phyloP scores from a whole-genome alignment of 2,329 filamentous ascomycete species.

The Venturia effusa region DNA sequence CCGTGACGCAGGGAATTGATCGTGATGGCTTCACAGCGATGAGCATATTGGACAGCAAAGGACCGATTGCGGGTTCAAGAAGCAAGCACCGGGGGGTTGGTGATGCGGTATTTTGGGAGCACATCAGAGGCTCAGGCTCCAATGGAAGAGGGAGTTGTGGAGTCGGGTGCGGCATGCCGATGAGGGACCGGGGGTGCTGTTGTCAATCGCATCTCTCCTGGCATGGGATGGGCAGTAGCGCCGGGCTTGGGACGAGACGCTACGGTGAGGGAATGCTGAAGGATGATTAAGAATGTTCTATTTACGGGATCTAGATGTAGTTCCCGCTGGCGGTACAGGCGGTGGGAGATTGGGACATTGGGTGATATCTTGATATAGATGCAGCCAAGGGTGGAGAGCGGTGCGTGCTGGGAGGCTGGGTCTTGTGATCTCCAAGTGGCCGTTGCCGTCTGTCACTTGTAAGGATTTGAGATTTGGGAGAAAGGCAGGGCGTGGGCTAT shows the following conservation, averaged over 20 bases:
- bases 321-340: neutral
- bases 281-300: slow-evolving; percentile 6
- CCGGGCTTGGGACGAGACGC: neutral
- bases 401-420: neutral
- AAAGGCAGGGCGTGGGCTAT: neutral
- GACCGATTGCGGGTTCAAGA: neutral
- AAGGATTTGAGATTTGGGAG: neutral
- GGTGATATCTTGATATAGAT: neutral
- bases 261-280: neutral
- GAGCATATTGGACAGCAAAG: too few relatives aligned
- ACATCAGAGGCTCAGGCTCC: neutral
- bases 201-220: neutral
- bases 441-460: neutral
- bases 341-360: slow-evolving; percentile 1
- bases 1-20: neutral
- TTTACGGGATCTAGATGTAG: slow-evolving; percentile 5
- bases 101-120: neutral
- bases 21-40: neutral
- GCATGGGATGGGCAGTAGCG: neutral
- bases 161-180: neutral
- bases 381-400: neutral
- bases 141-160: neutral
- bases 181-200: neutral
- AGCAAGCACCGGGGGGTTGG: neutral
- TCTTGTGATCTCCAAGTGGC: neutral